Evolutionary conservation across 345 rosid species (phyloP).

Genomic region (Camelina sativa): DNA sequence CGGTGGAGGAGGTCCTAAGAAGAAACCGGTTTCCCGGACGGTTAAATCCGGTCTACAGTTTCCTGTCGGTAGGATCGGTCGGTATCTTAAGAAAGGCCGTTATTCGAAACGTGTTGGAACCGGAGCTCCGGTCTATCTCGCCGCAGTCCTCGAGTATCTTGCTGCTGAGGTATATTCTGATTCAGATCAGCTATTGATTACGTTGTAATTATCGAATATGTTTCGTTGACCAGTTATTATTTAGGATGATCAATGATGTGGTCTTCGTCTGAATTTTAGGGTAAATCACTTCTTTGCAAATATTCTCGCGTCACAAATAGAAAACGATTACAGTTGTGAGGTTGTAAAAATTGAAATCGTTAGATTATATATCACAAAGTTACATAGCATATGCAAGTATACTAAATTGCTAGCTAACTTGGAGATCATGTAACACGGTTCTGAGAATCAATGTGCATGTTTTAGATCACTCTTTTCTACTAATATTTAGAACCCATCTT

Average conservation of each 20-base stretch:
- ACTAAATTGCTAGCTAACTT: no score
- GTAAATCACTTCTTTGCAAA: not conserved
- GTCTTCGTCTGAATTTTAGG: not conserved
- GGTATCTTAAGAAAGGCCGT: constrained; percentile 78
- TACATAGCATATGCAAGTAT: no score
- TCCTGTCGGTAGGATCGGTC: constrained; percentile 82
- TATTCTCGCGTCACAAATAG: no score
- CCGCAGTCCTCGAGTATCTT: constrained; percentile 80
- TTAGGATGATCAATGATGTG: no score
- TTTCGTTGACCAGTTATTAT: constrained; percentile 13
- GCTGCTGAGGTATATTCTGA: constrained; percentile 65
- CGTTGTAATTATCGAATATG: not conserved
- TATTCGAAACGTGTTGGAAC: constrained; percentile 69
- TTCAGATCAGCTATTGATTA: not conserved
- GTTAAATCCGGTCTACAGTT: constrained; percentile 79
- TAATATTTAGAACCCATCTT: not conserved
- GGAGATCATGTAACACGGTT: not conserved
- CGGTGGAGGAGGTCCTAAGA: constrained; percentile 68
- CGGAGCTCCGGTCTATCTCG: constrained; percentile 82
- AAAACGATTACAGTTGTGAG: not conserved
- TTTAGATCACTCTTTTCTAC: no score
- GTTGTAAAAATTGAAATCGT: not conserved
- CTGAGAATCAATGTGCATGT: no score
- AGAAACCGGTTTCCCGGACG: constrained; percentile 81
- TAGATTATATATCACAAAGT: no score